Conservation (phyloP, 768 basidiomycete genomes). For the Pleurotus cornucopiae region DNA sequence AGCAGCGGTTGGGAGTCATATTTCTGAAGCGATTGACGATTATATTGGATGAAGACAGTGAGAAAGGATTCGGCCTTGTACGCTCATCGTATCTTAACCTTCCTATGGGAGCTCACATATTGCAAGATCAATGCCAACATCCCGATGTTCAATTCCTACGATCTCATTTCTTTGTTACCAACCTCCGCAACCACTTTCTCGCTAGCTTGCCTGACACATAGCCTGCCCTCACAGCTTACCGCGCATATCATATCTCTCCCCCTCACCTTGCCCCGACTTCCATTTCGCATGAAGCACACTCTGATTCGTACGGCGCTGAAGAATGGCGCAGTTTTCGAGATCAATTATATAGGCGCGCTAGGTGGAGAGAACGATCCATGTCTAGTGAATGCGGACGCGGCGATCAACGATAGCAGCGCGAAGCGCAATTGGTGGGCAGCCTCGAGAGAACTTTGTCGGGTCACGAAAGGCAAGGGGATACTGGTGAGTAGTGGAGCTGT, state of each 20-base stretch:
- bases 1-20: constrained; percentile 53
- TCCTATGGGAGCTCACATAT: background rate
- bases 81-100: constrained; percentile 13
- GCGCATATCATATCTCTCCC: constrained; percentile 81
- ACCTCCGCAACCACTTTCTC: constrained; percentile 72
- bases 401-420: constrained; percentile 47
- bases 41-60: constrained; percentile 76
- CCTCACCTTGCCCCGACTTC: constrained; percentile 70
- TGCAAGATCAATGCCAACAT: constrained; percentile 68
- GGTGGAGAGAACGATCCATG: constrained; percentile 53
- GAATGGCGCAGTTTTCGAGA: constrained; percentile 81
- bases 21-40: constrained; percentile 79
- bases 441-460: constrained; percentile 70
- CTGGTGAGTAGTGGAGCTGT: constrained; percentile 67
- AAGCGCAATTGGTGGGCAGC: constrained; percentile 86
- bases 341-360: constrained; percentile 72
- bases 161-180: constrained; percentile 73
- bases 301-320: constrained; percentile 75
- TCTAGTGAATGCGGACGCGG: constrained; percentile 40
- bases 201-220: constrained; percentile 76
- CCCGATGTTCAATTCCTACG: constrained; percentile 59
- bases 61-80: constrained; percentile 82
- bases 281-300: constrained; percentile 81
- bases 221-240: constrained; percentile 68
- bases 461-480: constrained; percentile 76